Evolutionary conservation across 2,329 filamentous ascomycete genomes (phyloP).

Genomic region (Colletotrichum sansevieriae): DNA sequence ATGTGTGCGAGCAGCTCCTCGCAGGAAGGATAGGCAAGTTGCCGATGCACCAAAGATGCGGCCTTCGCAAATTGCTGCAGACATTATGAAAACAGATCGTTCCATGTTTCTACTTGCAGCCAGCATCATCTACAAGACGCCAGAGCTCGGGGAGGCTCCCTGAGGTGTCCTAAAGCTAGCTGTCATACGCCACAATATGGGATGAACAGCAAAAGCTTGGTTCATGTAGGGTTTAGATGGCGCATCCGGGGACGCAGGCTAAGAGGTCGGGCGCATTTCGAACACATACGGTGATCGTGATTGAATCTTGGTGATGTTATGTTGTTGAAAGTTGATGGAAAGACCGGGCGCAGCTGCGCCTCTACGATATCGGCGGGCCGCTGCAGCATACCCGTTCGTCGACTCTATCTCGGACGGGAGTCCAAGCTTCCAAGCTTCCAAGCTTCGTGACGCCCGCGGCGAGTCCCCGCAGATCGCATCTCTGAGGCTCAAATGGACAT

Average conservation of each 20-base stretch:
- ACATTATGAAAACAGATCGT: conserved; percentile 22
- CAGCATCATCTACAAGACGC: neutral
- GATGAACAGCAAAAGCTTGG: conserved; percentile 13
- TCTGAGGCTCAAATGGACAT: neutral
- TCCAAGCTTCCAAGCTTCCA: neutral
- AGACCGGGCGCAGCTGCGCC: conserved; percentile 22
- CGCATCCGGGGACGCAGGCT: conserved; percentile 21
- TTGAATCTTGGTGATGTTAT: neutral
- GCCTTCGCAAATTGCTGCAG: conserved; percentile 2
- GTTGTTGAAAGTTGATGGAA: neutral
- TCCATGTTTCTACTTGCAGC: neutral
- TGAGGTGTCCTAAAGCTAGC: neutral
- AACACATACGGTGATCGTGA: neutral
- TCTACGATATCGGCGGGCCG: conserved; percentile 1
- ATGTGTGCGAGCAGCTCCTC: conserved; percentile 25
- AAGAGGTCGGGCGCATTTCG: conserved; percentile 7
- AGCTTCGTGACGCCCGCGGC: neutral
- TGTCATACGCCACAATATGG: conserved; percentile 14
- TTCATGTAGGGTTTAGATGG: neutral
- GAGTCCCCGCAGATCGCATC: conserved; percentile 14
- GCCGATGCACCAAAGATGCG: conserved; percentile 18
- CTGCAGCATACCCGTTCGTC: neutral
- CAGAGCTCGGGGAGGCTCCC: conserved; percentile 6
- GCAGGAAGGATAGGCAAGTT: conserved; percentile 19
- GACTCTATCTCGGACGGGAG: neutral